Conservation (phyloP, 192 early-diverging fungal genomes). For the Mortierella claussenii region DNA sequence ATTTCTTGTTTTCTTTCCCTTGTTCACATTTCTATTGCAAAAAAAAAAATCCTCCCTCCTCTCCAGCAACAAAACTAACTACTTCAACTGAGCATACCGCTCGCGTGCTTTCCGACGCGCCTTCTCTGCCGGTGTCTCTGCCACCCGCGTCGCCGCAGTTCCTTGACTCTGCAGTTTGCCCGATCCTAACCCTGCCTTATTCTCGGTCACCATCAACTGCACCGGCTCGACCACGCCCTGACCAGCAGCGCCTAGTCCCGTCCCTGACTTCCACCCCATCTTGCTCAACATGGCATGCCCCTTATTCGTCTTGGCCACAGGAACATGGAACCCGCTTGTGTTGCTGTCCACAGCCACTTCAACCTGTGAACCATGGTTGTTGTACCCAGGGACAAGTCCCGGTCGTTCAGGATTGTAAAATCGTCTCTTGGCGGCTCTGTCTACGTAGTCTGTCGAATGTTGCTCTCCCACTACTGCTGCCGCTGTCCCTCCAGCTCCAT, state of each 20-base stretch:
- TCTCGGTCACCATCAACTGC: slow-evolving; percentile 49
- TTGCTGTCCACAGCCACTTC: not conserved
- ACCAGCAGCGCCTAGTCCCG: slow-evolving; percentile 54
- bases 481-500: not conserved
- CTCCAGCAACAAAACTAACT: too few relatives aligned
- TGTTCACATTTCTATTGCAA: too few relatives aligned
- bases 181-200: slow-evolving; percentile 60
- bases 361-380: not conserved
- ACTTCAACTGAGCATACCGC: slow-evolving; percentile 35
- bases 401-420: slow-evolving; percentile 32
- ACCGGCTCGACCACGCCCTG: slow-evolving; percentile 59
- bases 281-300: slow-evolving; percentile 67
- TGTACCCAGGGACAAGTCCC: not conserved
- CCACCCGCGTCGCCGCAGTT: slow-evolving; percentile 7
- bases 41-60: too few relatives aligned
- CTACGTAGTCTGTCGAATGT: slow-evolving; percentile 17
- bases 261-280: slow-evolving; percentile 74
- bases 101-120: slow-evolving; percentile 40
- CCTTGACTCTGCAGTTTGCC: slow-evolving; percentile 20
- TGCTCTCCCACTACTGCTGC: not conserved
- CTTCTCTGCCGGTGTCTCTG: slow-evolving; percentile 21
- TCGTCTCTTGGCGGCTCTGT: slow-evolving; percentile 40
- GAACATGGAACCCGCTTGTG: slow-evolving; percentile 39
- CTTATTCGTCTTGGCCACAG: slow-evolving; percentile 53
- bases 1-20: too few relatives aligned